Percentiles rank a stretch among this genome's conserved stretches.
These are phyloP conservation scores for Zelopaecilomyces penicillatus DNA, from an alignment of 2,329 filamentous ascomycete genomes.

Conservation along the genomic window DNA sequence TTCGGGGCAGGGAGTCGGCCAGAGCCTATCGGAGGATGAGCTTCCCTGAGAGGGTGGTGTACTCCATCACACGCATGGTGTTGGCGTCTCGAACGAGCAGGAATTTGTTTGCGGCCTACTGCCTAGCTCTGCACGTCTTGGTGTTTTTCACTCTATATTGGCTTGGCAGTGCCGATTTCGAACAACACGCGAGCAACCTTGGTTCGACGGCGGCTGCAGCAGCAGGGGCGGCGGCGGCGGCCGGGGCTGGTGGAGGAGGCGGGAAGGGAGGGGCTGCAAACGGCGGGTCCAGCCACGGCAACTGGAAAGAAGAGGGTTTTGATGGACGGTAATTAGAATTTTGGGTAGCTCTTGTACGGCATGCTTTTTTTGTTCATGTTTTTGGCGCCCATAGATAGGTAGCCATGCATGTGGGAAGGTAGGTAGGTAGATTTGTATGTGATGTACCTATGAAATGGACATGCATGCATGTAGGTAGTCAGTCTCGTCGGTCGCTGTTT, in stretches of 20 bases:
- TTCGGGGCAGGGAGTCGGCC: conserved; percentile 85
- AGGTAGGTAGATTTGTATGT: no score
- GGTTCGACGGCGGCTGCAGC: conserved; percentile 39
- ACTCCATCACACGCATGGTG: conserved; percentile 84
- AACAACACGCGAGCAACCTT: conserved; percentile 50
- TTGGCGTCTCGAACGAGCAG: conserved; percentile 82
- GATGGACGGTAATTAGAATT: conserved; percentile 17
- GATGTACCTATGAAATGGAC: no score
- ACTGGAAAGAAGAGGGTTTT: conserved; percentile 60
- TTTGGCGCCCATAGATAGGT: no score
- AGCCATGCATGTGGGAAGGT: no score
- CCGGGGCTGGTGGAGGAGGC: conserved; percentile 19
- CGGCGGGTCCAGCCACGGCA: conserved; percentile 33
- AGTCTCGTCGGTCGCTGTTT: no score
- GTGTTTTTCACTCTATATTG: conserved; percentile 84
- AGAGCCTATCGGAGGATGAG: conserved; percentile 90
- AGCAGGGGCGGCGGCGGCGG: conserved; percentile 36
- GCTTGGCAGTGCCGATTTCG: conserved; percentile 62
- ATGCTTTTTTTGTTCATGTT: no score
- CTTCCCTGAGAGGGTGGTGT: conserved; percentile 80
- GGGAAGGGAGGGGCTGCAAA: conserved; percentile 7
- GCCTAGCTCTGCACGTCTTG: conserved; percentile 76
- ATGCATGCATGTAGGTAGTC: no score
- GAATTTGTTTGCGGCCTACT: conserved; percentile 90
- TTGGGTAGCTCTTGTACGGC: no score